These are phyloP conservation scores for Yamadazyma sp. DNA, from an alignment of 1,139 yeast genomes.

Conservation along the genomic window DNA sequence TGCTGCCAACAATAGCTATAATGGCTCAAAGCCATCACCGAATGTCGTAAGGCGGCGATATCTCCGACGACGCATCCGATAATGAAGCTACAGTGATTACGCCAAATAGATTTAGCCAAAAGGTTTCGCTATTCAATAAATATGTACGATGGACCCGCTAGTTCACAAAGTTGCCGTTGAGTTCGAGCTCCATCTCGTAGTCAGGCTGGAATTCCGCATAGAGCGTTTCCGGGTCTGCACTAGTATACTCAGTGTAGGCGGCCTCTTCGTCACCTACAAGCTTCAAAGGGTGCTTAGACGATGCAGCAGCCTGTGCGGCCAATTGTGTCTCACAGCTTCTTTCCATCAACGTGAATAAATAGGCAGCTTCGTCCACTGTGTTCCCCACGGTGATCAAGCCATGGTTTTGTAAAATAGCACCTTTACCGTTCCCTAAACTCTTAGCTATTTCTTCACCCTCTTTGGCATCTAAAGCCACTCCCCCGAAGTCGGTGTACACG, in stretches of 20 bases:
- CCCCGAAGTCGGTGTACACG: slow-evolving; percentile 72
- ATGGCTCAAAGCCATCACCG: no score
- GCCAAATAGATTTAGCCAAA: not conserved
- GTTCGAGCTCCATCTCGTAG: slow-evolving; percentile 34
- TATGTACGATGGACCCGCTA: slow-evolving; percentile 1
- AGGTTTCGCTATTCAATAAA: not conserved
- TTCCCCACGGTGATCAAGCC: slow-evolving; percentile 76
- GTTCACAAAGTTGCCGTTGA: slow-evolving; percentile 20
- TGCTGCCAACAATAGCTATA: no score
- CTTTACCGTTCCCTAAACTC: slow-evolving; percentile 65
- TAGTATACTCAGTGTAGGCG: slow-evolving; percentile 59
- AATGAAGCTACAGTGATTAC: not conserved
- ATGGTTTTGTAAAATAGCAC: slow-evolving; percentile 71
- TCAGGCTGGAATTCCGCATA: slow-evolving; percentile 74
- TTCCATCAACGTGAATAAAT: slow-evolving; percentile 66
- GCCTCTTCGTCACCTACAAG: slow-evolving; percentile 67
- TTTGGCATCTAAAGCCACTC: slow-evolving; percentile 72
- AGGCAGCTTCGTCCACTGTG: slow-evolving; percentile 84
- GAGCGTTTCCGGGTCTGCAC: slow-evolving; percentile 66
- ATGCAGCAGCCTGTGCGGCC: slow-evolving; percentile 55
- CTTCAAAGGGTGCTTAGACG: slow-evolving; percentile 25
- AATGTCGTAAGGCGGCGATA: no score
- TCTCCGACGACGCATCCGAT: no score
- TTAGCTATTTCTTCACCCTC: slow-evolving; percentile 71
- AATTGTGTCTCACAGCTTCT: slow-evolving; percentile 71